A percentile compares a stretch with the other conserved stretches of the same genome.
Evolutionary conservation across 2,329 filamentous ascomycete genomes (phyloP).

Genomic region (Fonsecaea pedrosoi): DNA sequence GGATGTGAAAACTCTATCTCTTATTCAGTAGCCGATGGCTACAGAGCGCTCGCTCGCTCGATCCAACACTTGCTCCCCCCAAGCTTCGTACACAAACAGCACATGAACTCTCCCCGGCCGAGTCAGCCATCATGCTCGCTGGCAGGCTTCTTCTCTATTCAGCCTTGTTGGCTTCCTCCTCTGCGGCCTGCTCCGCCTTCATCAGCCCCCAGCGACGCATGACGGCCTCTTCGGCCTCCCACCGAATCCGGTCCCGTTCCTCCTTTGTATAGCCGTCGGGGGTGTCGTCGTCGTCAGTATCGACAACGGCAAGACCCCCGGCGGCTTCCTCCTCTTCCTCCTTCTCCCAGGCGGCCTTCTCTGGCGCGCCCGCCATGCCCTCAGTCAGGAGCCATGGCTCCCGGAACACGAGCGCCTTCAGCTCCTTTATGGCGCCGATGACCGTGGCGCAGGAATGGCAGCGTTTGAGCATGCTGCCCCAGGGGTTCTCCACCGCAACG

Average conservation of each 20-base stretch:
- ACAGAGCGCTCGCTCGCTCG: slow-evolving; percentile 17
- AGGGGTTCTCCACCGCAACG: slow-evolving; percentile 22
- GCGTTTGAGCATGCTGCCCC: slow-evolving; percentile 10
- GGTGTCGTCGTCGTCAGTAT: slow-evolving; percentile 18
- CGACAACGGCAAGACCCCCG: slow-evolving; percentile 3
- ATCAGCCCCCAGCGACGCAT: slow-evolving; percentile 22
- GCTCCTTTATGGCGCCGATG: slow-evolving; percentile 26
- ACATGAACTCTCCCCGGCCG: slow-evolving; percentile 1
- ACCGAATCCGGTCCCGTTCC: slow-evolving; percentile 20
- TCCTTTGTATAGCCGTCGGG: slow-evolving; percentile 28
- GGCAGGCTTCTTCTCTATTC: slow-evolving; percentile 6
- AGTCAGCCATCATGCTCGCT: not conserved
- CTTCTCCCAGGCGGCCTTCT: slow-evolving; percentile 33
- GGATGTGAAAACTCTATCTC: not conserved
- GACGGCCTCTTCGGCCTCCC: slow-evolving; percentile 26
- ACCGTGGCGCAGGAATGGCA: slow-evolving; percentile 31
- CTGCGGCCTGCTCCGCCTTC: slow-evolving; percentile 23
- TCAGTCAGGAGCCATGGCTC: slow-evolving; percentile 35
- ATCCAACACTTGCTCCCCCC: not conserved
- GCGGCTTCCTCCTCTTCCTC: slow-evolving; percentile 9
- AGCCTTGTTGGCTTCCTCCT: slow-evolving; percentile 17
- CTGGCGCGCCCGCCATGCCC: slow-evolving; percentile 31
- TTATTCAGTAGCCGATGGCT: slow-evolving; percentile 12
- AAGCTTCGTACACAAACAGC: not conserved
- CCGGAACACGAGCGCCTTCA: slow-evolving; percentile 27